phyloP scores from a whole-genome alignment of 192 early-diverging fungal genomes.

The Podila epicladia region DNA sequence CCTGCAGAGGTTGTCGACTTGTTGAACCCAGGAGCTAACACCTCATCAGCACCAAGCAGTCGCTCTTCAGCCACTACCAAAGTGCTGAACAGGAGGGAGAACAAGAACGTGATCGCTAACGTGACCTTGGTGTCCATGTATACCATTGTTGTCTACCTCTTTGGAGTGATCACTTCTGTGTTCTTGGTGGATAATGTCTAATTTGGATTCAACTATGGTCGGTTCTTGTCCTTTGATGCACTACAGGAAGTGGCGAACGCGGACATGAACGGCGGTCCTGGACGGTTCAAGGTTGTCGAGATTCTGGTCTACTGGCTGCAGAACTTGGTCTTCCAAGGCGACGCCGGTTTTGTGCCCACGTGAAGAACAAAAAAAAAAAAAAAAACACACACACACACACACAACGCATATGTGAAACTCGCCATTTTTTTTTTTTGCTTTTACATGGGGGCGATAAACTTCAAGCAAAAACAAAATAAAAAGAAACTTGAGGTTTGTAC shows the following conservation, averaged over 20 bases:
- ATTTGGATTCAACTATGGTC: constrained; percentile 31
- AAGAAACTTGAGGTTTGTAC: no score
- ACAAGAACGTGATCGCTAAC: constrained; percentile 32
- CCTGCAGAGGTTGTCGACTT: constrained; percentile 23
- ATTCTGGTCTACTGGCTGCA: constrained; percentile 46
- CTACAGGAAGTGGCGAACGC: constrained; percentile 11
- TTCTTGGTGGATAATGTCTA: constrained; percentile 41
- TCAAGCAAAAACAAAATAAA: no score
- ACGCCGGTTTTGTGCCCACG: constrained; percentile 34
- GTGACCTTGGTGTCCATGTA: constrained; percentile 46
- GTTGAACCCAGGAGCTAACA: constrained; percentile 22
- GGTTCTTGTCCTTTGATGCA: constrained; percentile 36
- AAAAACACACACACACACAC: no score
- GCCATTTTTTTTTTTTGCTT: no score
- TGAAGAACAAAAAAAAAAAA: not conserved
- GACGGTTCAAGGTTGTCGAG: constrained; percentile 45
- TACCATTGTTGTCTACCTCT: constrained; percentile 41
- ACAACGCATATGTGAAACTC: no score
- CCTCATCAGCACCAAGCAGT: not conserved
- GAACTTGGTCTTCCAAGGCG: constrained; percentile 45
- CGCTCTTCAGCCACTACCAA: not conserved
- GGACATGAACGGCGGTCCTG: constrained; percentile 20
- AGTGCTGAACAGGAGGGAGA: constrained; percentile 27
- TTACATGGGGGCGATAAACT: no score
- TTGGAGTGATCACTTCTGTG: constrained; percentile 42